These are phyloP conservation scores for Apiospora phragmitis DNA, from an alignment of 2,329 filamentous ascomycete species.

Conservation along the genomic window DNA sequence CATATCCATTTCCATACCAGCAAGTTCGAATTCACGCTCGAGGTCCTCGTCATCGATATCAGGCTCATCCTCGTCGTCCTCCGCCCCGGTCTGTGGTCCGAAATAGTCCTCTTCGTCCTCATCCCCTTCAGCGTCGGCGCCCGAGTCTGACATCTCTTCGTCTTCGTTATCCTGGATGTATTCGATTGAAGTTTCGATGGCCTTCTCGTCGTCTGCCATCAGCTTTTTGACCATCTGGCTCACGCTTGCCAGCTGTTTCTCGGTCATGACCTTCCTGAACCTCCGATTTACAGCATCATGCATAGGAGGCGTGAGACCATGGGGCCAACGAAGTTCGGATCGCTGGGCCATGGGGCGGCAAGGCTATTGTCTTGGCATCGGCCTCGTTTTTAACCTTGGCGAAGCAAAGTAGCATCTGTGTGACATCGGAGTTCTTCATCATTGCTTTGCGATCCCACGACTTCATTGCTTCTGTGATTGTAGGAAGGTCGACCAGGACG, in stretches of 20 bases:
- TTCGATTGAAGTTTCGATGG: slow-evolving; percentile 62
- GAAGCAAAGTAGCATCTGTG: slow-evolving; percentile 84
- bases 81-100: slow-evolving; percentile 39
- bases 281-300: slow-evolving; percentile 79
- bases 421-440: slow-evolving; percentile 87
- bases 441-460: slow-evolving; percentile 87
- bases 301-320: slow-evolving; percentile 86
- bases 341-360: slow-evolving; percentile 70
- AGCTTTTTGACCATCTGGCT: slow-evolving; percentile 77
- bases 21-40: slow-evolving; percentile 47
- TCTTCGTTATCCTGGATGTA: slow-evolving; percentile 55
- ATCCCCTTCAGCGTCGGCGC: slow-evolving; percentile 50
- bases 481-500: slow-evolving; percentile 79
- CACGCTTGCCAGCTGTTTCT: slow-evolving; percentile 82
- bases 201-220: slow-evolving; percentile 66
- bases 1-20: slow-evolving; percentile 17
- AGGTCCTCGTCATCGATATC: slow-evolving; percentile 46
- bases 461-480: slow-evolving; percentile 88
- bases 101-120: slow-evolving; percentile 56
- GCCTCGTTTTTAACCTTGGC: slow-evolving; percentile 64
- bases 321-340: slow-evolving; percentile 71
- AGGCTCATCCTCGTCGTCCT: slow-evolving; percentile 39
- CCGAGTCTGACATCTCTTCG: slow-evolving; percentile 41
- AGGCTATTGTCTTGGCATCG: slow-evolving; percentile 65
- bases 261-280: slow-evolving; percentile 80